These are phyloP conservation scores for Anthoceros angustus DNA, from an alignment of 225 moss, liverwort and hornwort genomes.

Conservation along the genomic window DNA sequence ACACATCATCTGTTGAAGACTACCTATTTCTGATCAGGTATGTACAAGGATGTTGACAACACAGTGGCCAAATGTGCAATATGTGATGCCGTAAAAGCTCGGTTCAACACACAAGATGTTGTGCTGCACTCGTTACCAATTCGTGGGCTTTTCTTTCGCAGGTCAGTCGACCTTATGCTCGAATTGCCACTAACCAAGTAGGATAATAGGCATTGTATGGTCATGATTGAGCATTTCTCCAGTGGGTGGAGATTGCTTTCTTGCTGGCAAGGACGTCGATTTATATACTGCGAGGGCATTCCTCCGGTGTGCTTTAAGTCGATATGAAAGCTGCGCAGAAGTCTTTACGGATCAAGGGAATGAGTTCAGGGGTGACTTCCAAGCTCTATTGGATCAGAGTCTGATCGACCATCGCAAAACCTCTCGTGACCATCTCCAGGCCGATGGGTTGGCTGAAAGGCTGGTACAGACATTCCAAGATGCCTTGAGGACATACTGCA, in stretches of 20 bases:
- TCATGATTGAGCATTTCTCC: not conserved
- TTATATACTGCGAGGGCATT: not conserved
- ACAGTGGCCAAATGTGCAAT: not conserved
- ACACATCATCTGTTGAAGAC: not conserved
- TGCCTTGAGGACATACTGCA: not conserved
- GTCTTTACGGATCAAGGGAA: conserved; percentile 3
- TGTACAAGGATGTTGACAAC: not conserved
- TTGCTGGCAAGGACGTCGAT: not conserved
- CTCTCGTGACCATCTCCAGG: not conserved
- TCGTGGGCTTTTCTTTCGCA: not conserved
- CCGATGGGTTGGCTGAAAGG: not conserved
- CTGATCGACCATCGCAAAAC: conserved; percentile 3
- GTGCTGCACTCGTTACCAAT: not conserved
- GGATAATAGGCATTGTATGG: not conserved
- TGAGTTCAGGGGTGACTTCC: conserved; percentile 8
- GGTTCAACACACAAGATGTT: not conserved
- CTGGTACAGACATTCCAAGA: not conserved
- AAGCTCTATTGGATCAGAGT: not conserved
- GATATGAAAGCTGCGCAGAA: not conserved
- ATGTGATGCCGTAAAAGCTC: not conserved
- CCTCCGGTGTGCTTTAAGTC: not conserved
- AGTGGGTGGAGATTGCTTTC: not conserved
- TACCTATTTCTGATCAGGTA: not conserved
- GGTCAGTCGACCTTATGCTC: not conserved
- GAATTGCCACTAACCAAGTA: not conserved